Conservation (phyloP, 768 basidiomycete species). For the Naganishia vishniacii region DNA sequence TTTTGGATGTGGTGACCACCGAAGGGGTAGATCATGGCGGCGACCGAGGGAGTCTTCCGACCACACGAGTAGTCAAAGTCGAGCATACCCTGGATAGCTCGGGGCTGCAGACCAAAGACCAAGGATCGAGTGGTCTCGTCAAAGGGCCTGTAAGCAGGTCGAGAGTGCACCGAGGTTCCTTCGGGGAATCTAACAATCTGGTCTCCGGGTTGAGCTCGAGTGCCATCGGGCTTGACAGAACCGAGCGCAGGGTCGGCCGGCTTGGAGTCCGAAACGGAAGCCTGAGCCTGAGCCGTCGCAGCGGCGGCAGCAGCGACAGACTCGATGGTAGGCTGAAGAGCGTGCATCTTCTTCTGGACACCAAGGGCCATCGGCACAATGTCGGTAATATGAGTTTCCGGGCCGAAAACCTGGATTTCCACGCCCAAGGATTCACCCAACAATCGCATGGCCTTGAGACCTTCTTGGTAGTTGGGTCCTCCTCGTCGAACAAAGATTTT, state of each 20-base stretch:
- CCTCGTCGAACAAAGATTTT: constrained; percentile 96
- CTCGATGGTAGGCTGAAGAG: constrained; percentile 47
- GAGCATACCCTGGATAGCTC: constrained; percentile 96
- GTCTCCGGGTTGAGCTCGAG: constrained; percentile 76
- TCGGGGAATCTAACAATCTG: constrained; percentile 82
- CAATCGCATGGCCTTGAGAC: constrained; percentile 94
- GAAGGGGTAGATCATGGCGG: constrained; percentile 99
- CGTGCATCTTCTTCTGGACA: constrained; percentile 57
- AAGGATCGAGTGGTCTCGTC: constrained; percentile 90
- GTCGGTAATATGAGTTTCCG: constrained; percentile 96
- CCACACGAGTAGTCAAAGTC: constrained; percentile 99
- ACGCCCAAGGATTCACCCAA: constrained; percentile 94
- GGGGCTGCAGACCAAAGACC: constrained; percentile 96
- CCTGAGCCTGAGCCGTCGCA: constrained; percentile 16
- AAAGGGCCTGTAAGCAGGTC: constrained; percentile 85
- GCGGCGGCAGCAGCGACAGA: constrained; percentile 38
- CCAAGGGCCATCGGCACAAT: constrained; percentile 98
- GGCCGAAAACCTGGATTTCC: constrained; percentile 93
- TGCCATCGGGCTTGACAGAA: constrained; percentile 67
- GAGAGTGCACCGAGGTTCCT: constrained; percentile 43
- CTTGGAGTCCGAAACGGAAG: constrained; percentile 28
- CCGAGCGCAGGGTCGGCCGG: constrained; percentile 56
- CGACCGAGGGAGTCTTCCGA: constrained; percentile 79
- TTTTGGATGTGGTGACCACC: constrained; percentile 99
- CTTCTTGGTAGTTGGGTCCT: constrained; percentile 98